These are phyloP conservation scores for Paecilomyces variotii DNA, from an alignment of 2,329 filamentous ascomycete genomes.

Conservation along the genomic window DNA sequence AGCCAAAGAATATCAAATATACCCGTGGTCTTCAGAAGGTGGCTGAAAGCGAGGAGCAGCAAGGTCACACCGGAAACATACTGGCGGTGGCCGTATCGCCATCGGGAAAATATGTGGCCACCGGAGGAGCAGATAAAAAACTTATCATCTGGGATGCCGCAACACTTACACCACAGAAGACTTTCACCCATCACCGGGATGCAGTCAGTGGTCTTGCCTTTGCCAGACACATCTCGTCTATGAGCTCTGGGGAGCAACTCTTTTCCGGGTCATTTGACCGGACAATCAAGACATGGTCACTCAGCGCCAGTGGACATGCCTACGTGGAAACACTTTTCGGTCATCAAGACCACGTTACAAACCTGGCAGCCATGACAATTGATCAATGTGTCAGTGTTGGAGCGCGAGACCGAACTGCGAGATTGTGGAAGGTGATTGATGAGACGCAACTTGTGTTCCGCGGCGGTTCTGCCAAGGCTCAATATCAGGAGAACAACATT, in stretches of 20 bases:
- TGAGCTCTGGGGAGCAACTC: conserved; percentile 63
- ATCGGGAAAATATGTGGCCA: conserved; percentile 84
- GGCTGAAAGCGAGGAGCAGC: conserved; percentile 38
- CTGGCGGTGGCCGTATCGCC: conserved; percentile 77
- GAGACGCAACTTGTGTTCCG: conserved; percentile 94
- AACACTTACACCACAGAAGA: conserved; percentile 67
- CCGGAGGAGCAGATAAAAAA: conserved; percentile 75
- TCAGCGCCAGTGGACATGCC: conserved; percentile 68
- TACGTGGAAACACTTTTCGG: conserved; percentile 96
- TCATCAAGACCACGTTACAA: conserved; percentile 83
- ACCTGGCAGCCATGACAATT: conserved; percentile 72
- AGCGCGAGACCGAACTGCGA: conserved; percentile 79
- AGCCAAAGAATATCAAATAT: conserved; percentile 43
- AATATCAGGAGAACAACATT: conserved; percentile 70
- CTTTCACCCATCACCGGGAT: conserved; percentile 88
- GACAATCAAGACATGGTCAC: conserved; percentile 90
- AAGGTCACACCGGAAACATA: conserved; percentile 73
- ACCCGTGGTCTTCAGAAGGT: conserved; percentile 35
- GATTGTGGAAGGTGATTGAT: conserved; percentile 92
- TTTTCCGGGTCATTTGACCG: conserved; percentile 87
- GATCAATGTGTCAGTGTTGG: conserved; percentile 90
- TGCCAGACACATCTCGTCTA: conserved; percentile 58
- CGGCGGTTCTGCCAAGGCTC: conserved; percentile 53
- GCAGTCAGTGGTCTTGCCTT: conserved; percentile 79
- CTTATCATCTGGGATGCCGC: conserved; percentile 83